Evolutionary conservation across 2,329 filamentous ascomycete species (phyloP), one percentile per base, ranked within the genome.

Genomic region (Fusarium praegraminearum): DNA sequence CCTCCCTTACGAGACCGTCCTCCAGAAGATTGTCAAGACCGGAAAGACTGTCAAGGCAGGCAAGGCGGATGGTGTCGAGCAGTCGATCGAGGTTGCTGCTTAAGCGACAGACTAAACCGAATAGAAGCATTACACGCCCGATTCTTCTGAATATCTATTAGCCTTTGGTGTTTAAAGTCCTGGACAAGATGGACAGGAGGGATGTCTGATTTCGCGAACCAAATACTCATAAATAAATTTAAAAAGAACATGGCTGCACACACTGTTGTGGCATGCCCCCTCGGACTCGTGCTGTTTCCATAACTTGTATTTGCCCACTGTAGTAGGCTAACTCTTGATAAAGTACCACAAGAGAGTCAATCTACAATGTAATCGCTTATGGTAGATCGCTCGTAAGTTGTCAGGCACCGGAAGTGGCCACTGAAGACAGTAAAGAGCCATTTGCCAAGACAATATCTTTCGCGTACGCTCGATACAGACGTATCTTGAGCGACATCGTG

Each of bases 11-110:
- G 89, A 93, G 71, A 93, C 89, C 50, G 93, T 97, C 62, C 89
- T 97, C 65, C 86, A 87, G 78, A 97, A 93, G 80, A 97, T 98
- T 80, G 90, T 91, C 86, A 97, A 97, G 89, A 97, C 94, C 15
- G 94, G 94, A 77, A 98, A 98, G 89, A 91, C 91, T 77, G 90
- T 98, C 78, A 97, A 92, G 81, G 89, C 86, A 30, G 92, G 87
- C 73, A 88, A 89, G 83, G 90, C 86, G 26, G 91, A 94, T 77
- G 92, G 91, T 57, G 84, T 87, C 63, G 78, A 79, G 60, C 81
- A 83, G 79, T 85, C 85, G 65, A 79, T 89, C 66, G 83, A 84
- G 75, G 75, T 87, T 30, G 70, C 74, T 46, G 76, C 77, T 35
- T 79, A 47, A 67, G 43, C 24, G 15, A n/a, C 35, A 11, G 28